Conservation (phyloP, 169 alveolate species). For the Toxoplasma gondii region DNA sequence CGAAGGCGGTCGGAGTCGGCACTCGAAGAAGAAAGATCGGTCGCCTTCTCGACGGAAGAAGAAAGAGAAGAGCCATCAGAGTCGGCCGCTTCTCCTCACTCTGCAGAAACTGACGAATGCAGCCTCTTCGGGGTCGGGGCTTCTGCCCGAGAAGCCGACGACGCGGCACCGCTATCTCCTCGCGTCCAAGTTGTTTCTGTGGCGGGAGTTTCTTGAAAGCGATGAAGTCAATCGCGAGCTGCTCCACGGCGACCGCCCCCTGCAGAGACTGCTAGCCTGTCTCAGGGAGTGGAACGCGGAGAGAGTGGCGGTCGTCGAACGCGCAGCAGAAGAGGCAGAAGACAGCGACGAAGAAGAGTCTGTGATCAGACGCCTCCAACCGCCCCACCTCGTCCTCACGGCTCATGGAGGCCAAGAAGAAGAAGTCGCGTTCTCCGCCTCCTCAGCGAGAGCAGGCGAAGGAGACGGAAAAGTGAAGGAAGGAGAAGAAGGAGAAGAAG, state of each 20-base stretch:
- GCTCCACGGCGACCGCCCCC: slow-evolving; percentile 54
- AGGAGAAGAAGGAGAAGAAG: neutral
- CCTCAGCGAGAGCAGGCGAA: slow-evolving; percentile 23
- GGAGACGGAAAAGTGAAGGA: neutral
- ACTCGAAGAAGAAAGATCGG: neutral
- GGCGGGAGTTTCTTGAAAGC: slow-evolving; percentile 43
- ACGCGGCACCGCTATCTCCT: slow-evolving; percentile 37
- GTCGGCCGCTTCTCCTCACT: neutral
- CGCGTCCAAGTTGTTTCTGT: slow-evolving; percentile 18
- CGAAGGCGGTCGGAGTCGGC: neutral
- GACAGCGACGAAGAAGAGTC: neutral
- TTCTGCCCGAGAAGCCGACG: slow-evolving; percentile 21
- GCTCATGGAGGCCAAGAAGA: neutral
- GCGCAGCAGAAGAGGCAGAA: slow-evolving; percentile 36
- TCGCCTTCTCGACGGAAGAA: neutral
- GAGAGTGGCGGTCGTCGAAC: neutral
- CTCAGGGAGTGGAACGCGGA: slow-evolving; percentile 26
- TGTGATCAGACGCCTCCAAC: neutral
- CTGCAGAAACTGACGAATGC: neutral
- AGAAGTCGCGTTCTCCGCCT: neutral
- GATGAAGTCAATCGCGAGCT: slow-evolving; percentile 19
- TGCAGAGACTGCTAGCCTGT: slow-evolving; percentile 52
- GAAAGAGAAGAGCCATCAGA: neutral
- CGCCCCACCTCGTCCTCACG: slow-evolving; percentile 8
- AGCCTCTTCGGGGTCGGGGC: neutral